Conservation (phyloP, 805 yeast genomes). For the Kuraishia borneana region DNA sequence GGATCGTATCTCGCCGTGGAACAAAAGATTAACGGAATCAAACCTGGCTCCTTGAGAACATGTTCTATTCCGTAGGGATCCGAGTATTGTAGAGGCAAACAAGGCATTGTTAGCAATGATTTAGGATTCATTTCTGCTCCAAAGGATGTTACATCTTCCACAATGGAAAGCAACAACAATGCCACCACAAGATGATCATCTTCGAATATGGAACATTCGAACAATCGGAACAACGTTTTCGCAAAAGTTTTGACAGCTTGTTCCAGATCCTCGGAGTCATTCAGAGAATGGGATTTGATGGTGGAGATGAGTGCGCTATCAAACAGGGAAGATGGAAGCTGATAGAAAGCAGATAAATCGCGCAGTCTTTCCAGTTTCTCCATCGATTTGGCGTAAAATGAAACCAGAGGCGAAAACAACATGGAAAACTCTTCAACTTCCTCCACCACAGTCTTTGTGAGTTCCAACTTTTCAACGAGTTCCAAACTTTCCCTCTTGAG, state of each 20-base stretch:
- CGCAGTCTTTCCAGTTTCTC: constrained; percentile 30
- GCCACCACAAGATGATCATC: neutral
- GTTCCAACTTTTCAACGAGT: constrained; percentile 39
- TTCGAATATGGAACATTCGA: neutral
- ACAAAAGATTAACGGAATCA: constrained; percentile 37
- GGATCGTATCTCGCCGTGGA: constrained; percentile 62
- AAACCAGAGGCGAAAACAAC: constrained; percentile 43
- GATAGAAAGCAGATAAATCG: constrained; percentile 40
- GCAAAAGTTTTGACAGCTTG: neutral
- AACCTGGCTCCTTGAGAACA: constrained; percentile 9
- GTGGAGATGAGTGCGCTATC: neutral
- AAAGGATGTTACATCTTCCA: too few relatives aligned
- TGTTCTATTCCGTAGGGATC: constrained; percentile 11
- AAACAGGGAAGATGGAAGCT: constrained; percentile 31
- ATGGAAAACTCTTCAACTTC: constrained; percentile 37
- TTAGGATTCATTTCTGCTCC: too few relatives aligned
- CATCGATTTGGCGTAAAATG: constrained; percentile 39
- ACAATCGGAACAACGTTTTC: neutral
- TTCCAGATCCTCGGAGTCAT: neutral
- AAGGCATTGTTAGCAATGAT: too few relatives aligned
- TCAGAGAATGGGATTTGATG: neutral
- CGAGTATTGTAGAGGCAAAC: too few relatives aligned
- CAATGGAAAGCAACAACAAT: neutral
- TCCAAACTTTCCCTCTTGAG: constrained; percentile 53
- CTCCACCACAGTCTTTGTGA: constrained; percentile 42